Base-by-base conservation (phyloP, 371 early-diverging fungal species). In the Apophysomyces trapeziformis region DNA sequence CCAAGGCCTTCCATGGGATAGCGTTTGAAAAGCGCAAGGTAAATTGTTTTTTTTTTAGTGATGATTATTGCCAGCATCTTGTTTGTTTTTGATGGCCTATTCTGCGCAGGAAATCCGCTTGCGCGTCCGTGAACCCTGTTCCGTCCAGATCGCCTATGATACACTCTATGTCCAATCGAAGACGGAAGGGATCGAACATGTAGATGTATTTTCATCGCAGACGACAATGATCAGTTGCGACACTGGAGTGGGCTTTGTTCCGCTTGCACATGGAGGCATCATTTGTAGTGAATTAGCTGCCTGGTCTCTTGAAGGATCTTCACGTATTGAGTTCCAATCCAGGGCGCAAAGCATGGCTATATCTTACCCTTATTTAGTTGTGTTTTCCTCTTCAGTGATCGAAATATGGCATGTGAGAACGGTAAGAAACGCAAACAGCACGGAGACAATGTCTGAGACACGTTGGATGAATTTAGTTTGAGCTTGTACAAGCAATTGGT, bases 351-450 rank as follows among this genome's bases (percentile, higher is more conserved):
- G 61, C 26, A 67, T 73, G 5, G 64, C 68, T 7, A 35, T 71
- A 1, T 32, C 68, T 0, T 71, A 71, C 37, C 82, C 79, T 9
- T 82, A 75, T 39, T 41, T 82, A 13, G 58, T 82, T 36, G 77
- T 68, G 0, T 75, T 82, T 61, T 72, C 73, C 7, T 58, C 68
- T 7, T 61, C 63, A 5, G 62, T 79, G 9, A 75, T 82, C 21
- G 82, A 82, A 57, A 66, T 82, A 4, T 63, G 74, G 58, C 65
- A 79, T 57, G 56, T 75, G 37, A 71, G 72, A 68, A 77, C 75
- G 12, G 82, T 78, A 73, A 77, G 64, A 46, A 37, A 16, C 2
- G 46, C 36, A 26, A 5, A 38, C n/a, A 47, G 6, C 26, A n/a
- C 14, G 11, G n/a, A 60, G 16, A 9, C 5, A 16, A 14, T 39